Evolutionary conservation across 1,284 basidiomycete species (phyloP), one percentile per base, ranked within the genome.

Genomic region (Marasmius oreades): DNA sequence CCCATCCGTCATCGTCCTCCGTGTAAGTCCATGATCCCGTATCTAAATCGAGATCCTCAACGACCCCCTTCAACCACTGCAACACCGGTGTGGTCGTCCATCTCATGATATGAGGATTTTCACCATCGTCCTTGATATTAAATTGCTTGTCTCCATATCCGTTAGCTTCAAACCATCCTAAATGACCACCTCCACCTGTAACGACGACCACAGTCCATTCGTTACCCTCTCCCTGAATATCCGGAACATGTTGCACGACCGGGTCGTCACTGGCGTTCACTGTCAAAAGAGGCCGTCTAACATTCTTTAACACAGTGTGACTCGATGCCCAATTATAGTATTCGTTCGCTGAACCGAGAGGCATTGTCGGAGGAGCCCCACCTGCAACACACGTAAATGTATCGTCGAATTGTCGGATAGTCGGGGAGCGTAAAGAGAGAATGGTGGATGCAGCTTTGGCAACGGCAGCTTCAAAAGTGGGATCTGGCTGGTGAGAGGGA

Each of bases 261-360:
- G 44, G 55, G 23, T 53, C 43, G 22, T 48, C 46, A 24, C 24
- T 39, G 16, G 51, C 22, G n/a, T 44, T 52, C 16, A 52, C n/a
- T 22, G 34, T 31, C 31, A 50, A 39, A 3, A 48, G 23, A 16
- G 46, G 46, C 20, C 28, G 36, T 22, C 18, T 48, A 6, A 55
- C 46, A 22, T 23, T 47, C 22, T 28, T 28, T 16, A 55, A 28
- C n/a, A 55, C 53, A 26, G 50, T 42, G 39, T 79, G 74, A 58
- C 75, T 79, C 12, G 77, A 78, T 31, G 84, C 87, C 81, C 88
- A 90, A 55, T 72, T 69, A 71, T 99, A 99, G 73, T 99, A 99
- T 44, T 84, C 89, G 28, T 83, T 73, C 2, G 90, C 88, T 5
- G 79, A 76, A n/a, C 73, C 69, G 70, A 95, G 91, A 0, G 93